A percentile compares a stretch with the other conserved stretches of the same genome.
phyloP scores from a whole-genome alignment of 345 rosid species.

The Gossypium sturtianum region DNA sequence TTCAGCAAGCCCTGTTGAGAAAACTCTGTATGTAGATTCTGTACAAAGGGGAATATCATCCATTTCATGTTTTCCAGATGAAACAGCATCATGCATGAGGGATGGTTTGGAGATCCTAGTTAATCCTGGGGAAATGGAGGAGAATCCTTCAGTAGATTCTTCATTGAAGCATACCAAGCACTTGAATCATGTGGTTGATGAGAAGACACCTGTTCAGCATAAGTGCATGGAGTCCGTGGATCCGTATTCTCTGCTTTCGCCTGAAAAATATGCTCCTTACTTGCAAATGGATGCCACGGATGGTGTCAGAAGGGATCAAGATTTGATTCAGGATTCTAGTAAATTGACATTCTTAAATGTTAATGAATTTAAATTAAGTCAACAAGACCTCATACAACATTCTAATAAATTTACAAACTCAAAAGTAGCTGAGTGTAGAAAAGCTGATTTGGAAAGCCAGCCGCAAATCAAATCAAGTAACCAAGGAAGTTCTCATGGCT shows the following conservation, averaged over 20 bases:
- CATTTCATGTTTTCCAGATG: conserved; percentile 21
- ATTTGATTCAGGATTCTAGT: conserved; percentile 11
- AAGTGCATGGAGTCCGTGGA: conserved; percentile 20
- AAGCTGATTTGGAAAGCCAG: conserved; percentile 29
- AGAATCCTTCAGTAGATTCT: conserved; percentile 20
- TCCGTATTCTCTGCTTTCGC: conserved; percentile 16
- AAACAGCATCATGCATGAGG: conserved; percentile 7
- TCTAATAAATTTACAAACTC: conserved; percentile 7
- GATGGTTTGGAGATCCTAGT: conserved; percentile 11
- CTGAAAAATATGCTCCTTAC: conserved; percentile 16
- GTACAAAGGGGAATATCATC: conserved; percentile 34
- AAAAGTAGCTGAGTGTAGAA: conserved; percentile 25
- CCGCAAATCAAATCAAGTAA: conserved; percentile 19
- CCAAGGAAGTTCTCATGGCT: conserved; percentile 21
- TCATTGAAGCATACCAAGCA: conserved; percentile 24
- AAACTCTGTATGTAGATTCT: conserved; percentile 71
- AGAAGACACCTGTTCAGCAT: conserved; percentile 3
- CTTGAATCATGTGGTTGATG: neutral
- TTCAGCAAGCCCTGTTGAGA: conserved; percentile 44
- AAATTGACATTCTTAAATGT: conserved; percentile 20
- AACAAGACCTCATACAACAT: conserved; percentile 8
- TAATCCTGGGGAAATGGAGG: conserved; percentile 28
- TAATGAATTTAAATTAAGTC: conserved; percentile 11
- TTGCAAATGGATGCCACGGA: conserved; percentile 4
- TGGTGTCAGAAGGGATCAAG: conserved; percentile 17